Evolutionary conservation across 2,329 filamentous ascomycete species (phyloP).

Genomic region (Fusarium acutatum): DNA sequence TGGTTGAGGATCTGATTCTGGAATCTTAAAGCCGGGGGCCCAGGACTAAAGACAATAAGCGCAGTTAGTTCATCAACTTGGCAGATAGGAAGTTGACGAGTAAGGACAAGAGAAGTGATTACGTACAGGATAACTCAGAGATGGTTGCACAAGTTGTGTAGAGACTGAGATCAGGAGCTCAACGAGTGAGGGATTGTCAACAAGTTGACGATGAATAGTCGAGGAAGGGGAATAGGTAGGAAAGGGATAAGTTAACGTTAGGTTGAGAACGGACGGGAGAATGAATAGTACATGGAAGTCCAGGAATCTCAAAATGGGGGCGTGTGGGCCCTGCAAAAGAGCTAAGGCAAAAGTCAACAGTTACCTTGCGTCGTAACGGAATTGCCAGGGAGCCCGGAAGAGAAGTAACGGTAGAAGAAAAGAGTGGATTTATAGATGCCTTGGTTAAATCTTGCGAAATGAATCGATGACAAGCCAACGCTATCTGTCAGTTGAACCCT

Average conservation of each 20-base stretch:
- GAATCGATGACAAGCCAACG: background rate
- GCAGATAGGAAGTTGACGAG: slow-evolving; percentile 14
- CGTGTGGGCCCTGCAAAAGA: slow-evolving; percentile 7
- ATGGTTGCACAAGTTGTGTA: background rate
- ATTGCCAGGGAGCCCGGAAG: slow-evolving; percentile 16
- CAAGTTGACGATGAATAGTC: slow-evolving; percentile 8
- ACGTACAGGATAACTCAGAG: background rate
- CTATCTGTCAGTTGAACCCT: background rate
- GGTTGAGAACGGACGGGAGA: background rate
- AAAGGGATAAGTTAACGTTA: slow-evolving; percentile 14
- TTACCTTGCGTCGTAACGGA: slow-evolving; percentile 9
- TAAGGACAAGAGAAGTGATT: background rate
- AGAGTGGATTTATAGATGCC: slow-evolving; percentile 2
- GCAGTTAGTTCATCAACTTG: slow-evolving; percentile 26
- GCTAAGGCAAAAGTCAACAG: slow-evolving; percentile 24
- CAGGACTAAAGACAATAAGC: slow-evolving; percentile 40
- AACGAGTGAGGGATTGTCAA: background rate
- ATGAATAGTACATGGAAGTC: background rate
- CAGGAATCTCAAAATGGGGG: slow-evolving; percentile 2
- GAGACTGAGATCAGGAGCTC: background rate
- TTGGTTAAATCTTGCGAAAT: slow-evolving; percentile 7
- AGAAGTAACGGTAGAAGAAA: slow-evolving; percentile 11
- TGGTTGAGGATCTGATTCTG: slow-evolving; percentile 42
- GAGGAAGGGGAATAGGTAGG: background rate
- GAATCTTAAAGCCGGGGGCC: slow-evolving; percentile 38